Evolutionary conservation across 73 alveolate species (phyloP), one percentile per base, ranked within the genome.

Genomic region (Symbiodinium pilosum): DNA sequence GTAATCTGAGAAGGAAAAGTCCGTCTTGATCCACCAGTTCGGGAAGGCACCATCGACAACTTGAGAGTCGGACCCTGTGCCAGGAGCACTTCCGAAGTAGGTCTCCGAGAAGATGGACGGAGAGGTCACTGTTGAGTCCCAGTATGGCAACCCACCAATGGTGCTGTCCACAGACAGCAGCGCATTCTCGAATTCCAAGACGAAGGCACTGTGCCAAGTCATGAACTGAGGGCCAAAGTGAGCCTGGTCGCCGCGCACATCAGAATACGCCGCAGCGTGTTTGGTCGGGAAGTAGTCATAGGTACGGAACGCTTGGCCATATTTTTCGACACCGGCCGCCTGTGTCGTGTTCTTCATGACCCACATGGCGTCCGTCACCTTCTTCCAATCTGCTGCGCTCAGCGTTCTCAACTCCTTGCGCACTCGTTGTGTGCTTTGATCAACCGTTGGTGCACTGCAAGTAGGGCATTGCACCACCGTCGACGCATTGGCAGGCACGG

Each of bases 181-280:
- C 88, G 88, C 88, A 83, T 83, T 83, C 88, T 83, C 88, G 88
- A 83, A 83, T 26, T 83, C 88, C 88, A 83, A 42, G 88, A 83
- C 88, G 56, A 83, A 83, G 36, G 88, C 88, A 64, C 64, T 42
- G 88, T 83, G 88, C 88, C 88, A 83, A 83, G 88, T 83, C 64
- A 83, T 83, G 88, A 83, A 83, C 41, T 83, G 88, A 40, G 88
- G 64, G 16, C 88, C 88, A 38, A 83, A 83, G 88, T 83, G 88
- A 34, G 88, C 88, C 88, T 83, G 88, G 88, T 83, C 88, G 56
- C 88, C 88, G 40, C 88, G 52, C 64, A 42, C 56, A 41, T 83
- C 88, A 20, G 88, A 21, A 38, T 83, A 42, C 88, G 88, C 88
- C 64, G 56, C 88, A 20, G 88, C 88, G 39, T 83, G 88, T 41